phyloP scores from a whole-genome alignment of 23 red algal species.

The Gracilaria gracilis region DNA sequence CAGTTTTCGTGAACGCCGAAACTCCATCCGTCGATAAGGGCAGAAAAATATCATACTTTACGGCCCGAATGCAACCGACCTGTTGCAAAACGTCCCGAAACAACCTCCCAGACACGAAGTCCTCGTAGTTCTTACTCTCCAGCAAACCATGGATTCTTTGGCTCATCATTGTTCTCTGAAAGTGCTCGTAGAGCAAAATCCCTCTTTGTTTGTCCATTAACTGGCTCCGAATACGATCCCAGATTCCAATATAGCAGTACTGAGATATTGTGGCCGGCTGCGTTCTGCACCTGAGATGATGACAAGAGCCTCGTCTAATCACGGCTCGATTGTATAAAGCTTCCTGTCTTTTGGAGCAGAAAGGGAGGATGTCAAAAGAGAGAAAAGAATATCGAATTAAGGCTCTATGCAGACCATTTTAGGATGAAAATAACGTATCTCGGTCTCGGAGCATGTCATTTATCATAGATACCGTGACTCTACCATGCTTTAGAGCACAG shows the following conservation, averaged over 20 bases:
- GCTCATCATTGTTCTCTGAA: not conserved
- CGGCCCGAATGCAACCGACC: not conserved
- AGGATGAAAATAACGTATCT: not conserved
- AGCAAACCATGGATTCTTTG: not conserved
- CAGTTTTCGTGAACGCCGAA: not conserved
- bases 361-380: not conserved
- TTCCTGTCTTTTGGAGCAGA: not conserved
- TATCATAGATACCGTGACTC: not conserved
- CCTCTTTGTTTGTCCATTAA: not conserved
- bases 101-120: not conserved
- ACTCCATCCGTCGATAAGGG: slow-evolving; percentile 18
- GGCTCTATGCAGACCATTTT: not conserved
- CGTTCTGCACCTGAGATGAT: not conserved
- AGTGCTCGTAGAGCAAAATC: not conserved
- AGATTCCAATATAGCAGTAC: slow-evolving; percentile 14
- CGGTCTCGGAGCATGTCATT: not conserved
- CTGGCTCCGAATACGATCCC: not conserved
- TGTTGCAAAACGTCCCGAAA: not conserved
- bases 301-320: not conserved
- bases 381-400: not conserved
- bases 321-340: not conserved
- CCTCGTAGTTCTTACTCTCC: not conserved
- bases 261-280: not conserved
- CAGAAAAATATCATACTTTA: slow-evolving; percentile 7
- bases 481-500: not conserved